Evolutionary conservation across 2,329 filamentous ascomycete species (phyloP).

Genomic region (Fusarium chaquense): DNA sequence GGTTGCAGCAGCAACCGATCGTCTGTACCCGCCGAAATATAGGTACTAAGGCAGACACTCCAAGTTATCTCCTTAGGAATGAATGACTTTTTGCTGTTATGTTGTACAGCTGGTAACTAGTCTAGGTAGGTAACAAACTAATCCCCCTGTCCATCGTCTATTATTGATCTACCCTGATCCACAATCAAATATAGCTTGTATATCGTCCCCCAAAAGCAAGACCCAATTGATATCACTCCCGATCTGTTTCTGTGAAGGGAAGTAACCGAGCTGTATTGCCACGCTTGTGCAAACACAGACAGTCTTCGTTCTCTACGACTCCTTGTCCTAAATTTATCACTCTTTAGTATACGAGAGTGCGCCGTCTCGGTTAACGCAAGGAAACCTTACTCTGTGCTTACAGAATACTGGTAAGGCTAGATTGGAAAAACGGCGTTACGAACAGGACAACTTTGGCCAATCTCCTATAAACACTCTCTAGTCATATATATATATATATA

Average conservation of each 20-base stretch:
- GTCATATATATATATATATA: neutral
- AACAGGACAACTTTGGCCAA: neutral
- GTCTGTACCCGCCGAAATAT: neutral
- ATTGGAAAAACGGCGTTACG: neutral
- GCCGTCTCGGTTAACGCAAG: neutral
- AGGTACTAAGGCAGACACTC: neutral
- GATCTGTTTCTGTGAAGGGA: neutral
- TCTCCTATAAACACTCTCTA: neutral
- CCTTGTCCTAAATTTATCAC: neutral
- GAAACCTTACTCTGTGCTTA: neutral
- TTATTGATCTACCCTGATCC: neutral
- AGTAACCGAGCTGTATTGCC: too few relatives aligned
- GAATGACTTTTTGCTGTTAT: neutral
- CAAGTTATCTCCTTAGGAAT: neutral
- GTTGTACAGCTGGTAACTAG: neutral
- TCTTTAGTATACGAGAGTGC: neutral
- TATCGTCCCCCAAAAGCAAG: neutral
- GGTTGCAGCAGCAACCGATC: slow-evolving; percentile 26
- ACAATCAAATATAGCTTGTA: neutral
- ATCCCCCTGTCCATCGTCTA: neutral
- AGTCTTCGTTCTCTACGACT: neutral
- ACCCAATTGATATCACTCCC: neutral
- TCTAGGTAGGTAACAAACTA: neutral
- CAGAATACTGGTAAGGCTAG: neutral
- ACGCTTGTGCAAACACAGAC: neutral